phyloP scores from a whole-genome alignment of 2,329 filamentous ascomycete species.

The Aspergillus sp. region DNA sequence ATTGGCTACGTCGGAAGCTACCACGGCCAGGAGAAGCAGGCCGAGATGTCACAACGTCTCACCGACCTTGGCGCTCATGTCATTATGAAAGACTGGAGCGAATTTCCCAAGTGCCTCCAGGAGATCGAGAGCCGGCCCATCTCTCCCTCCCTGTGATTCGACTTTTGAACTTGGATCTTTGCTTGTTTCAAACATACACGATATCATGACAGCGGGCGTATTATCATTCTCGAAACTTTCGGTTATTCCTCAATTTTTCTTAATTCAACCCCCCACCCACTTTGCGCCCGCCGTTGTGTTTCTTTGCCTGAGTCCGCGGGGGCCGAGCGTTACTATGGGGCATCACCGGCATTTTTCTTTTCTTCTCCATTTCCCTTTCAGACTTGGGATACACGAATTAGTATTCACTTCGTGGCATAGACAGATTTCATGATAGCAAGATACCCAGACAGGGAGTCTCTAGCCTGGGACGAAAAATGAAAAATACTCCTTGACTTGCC shows the following conservation, averaged over 20 bases:
- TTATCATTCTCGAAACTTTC: slow-evolving; percentile 12
- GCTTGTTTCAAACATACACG: slow-evolving; percentile 21
- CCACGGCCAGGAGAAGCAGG: slow-evolving; percentile 60
- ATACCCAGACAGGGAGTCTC: slow-evolving; percentile 15
- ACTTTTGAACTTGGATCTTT: neutral
- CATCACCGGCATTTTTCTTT: slow-evolving; percentile 2
- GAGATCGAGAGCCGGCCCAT: slow-evolving; percentile 42
- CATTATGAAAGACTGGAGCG: slow-evolving; percentile 59
- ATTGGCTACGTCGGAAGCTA: slow-evolving; percentile 88
- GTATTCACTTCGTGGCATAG: slow-evolving; percentile 24
- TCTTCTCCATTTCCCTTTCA: slow-evolving; percentile 10
- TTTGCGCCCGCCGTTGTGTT: neutral
- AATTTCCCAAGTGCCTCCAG: slow-evolving; percentile 49
- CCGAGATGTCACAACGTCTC: slow-evolving; percentile 68
- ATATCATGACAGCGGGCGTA: slow-evolving; percentile 41
- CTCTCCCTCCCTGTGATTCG: slow-evolving; percentile 6
- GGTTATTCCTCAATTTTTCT: slow-evolving; percentile 1
- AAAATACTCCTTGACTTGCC: neutral
- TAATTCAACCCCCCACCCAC: neutral
- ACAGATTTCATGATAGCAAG: slow-evolving; percentile 20
- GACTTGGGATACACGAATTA: slow-evolving; percentile 22
- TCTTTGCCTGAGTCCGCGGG: neutral
- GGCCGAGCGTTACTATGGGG: neutral
- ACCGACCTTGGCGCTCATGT: slow-evolving; percentile 64
- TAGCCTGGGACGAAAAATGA: slow-evolving; percentile 22